These are phyloP conservation scores for Herpetomonas muscarum DNA, from an alignment of 208 protist species.

Conservation along the genomic window DNA sequence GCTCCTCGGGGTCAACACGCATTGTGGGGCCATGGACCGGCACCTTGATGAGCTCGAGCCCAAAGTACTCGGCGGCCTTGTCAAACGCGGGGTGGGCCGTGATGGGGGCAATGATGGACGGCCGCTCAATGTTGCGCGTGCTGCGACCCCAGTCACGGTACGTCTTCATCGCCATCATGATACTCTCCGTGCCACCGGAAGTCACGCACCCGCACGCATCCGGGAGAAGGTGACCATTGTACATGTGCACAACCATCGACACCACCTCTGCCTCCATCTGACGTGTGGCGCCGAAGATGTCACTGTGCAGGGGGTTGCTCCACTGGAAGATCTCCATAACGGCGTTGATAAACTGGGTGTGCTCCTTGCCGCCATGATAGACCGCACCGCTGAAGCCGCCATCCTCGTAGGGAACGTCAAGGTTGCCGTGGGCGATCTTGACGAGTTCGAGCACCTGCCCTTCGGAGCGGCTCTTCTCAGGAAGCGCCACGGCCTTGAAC, in stretches of 20 bases:
- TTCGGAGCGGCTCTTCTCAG: conserved; percentile 38
- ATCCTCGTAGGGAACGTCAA: conserved; percentile 67
- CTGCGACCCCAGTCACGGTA: conserved; percentile 92
- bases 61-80: conserved; percentile 97
- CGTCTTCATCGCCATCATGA: conserved; percentile 96
- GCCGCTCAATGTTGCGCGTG: conserved; percentile 80
- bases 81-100: conserved; percentile 97
- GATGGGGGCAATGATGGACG: conserved; percentile 91
- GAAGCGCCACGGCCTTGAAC: conserved; percentile 62
- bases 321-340: conserved; percentile 89
- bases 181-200: conserved; percentile 95
- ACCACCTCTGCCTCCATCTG: conserved; percentile 98
- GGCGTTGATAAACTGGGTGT: conserved; percentile 87
- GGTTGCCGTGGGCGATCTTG: conserved; percentile 39
- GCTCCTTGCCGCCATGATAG: conserved; percentile 86
- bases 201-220: conserved; percentile 95
- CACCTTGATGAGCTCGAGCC: conserved; percentile 93
- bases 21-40: conserved; percentile 75
- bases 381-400: conserved; percentile 90
- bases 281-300: conserved; percentile 94
- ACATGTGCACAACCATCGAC: conserved; percentile 94
- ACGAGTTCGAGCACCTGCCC: conserved; percentile 65
- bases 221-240: conserved; percentile 82
- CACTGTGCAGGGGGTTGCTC: conserved; percentile 96
- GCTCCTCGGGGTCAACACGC: conserved; percentile 67